These are phyloP conservation scores for Globisporangium apiculatum DNA, from an alignment of 352 stramenopile species.

Conservation along the genomic window DNA sequence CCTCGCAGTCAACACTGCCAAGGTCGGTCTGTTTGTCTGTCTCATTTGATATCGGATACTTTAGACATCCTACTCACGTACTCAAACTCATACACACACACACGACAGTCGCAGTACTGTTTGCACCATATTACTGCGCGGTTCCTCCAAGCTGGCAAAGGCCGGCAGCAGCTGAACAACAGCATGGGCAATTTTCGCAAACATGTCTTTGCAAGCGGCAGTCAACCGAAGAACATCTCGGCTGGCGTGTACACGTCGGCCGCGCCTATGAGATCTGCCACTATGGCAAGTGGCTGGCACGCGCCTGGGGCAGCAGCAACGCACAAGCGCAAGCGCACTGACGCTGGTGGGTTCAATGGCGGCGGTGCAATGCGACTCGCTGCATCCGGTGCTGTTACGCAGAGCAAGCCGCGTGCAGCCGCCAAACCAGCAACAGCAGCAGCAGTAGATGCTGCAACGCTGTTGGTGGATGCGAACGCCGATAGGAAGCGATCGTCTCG, in stretches of 20 bases:
- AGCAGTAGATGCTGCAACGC: neutral
- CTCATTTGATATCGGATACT: neutral
- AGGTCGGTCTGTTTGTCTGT: conserved; percentile 18
- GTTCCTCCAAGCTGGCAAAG: conserved; percentile 64
- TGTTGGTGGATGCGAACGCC: neutral
- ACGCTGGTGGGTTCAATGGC: conserved; percentile 18
- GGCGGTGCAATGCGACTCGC: conserved; percentile 46
- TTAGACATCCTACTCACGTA: neutral
- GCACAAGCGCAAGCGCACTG: conserved; percentile 54
- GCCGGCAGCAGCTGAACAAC: conserved; percentile 74
- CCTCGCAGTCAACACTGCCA: conserved; percentile 66
- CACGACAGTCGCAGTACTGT: conserved; percentile 54
- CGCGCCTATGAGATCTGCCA: conserved; percentile 8
- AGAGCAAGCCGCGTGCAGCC: conserved; percentile 15
- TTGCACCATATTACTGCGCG: conserved; percentile 68
- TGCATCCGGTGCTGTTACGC: conserved; percentile 33
- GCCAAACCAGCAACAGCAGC: neutral
- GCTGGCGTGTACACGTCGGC: conserved; percentile 59
- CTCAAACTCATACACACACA: neutral
- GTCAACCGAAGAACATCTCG: conserved; percentile 69
- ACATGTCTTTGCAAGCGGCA: conserved; percentile 41
- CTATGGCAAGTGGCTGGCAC: conserved; percentile 9
- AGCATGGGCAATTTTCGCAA: conserved; percentile 57
- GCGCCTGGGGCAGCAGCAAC: conserved; percentile 1
- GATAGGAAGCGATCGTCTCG: conserved; percentile 13